A percentile compares a stretch with the other conserved stretches of the same genome.
Evolutionary conservation across 495 filamentous ascomycete genomes (phyloP).

Genomic region (Aspergillus leporis): DNA sequence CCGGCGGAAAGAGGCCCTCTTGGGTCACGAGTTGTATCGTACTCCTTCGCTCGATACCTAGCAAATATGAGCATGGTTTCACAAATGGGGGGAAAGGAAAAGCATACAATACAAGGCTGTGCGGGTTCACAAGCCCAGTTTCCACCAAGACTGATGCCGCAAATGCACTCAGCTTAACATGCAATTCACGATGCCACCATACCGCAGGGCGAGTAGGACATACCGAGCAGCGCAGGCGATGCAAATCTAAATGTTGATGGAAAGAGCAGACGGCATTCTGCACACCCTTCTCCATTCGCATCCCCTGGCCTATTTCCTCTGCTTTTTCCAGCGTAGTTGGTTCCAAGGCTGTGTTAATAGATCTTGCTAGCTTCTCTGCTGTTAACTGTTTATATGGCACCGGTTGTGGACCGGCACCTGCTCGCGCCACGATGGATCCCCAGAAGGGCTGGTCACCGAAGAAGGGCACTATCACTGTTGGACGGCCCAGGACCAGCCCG

Average conservation of each 20-base stretch:
- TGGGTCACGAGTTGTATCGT: slow-evolving; percentile 71
- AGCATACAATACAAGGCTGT: slow-evolving; percentile 67
- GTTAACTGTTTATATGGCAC: slow-evolving; percentile 71
- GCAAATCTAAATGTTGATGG: slow-evolving; percentile 63
- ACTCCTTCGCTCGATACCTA: slow-evolving; percentile 67
- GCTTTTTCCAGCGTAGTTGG: slow-evolving; percentile 58
- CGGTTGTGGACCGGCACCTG: slow-evolving; percentile 70
- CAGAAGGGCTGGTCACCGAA: slow-evolving; percentile 84
- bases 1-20: slow-evolving; percentile 72
- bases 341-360: slow-evolving; percentile 57
- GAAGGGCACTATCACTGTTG: slow-evolving; percentile 77
- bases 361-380: slow-evolving; percentile 58
- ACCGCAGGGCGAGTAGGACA: slow-evolving; percentile 65
- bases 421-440: slow-evolving; percentile 71
- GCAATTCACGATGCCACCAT: slow-evolving; percentile 66
- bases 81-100: slow-evolving; percentile 1
- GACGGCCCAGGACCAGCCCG: slow-evolving; percentile 64
- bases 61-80: not conserved
- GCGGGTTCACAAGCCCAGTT: slow-evolving; percentile 59
- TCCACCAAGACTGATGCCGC: slow-evolving; percentile 66
- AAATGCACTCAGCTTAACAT: slow-evolving; percentile 65
- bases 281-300: slow-evolving; percentile 62
- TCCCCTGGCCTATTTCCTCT: slow-evolving; percentile 55
- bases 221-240: slow-evolving; percentile 62
- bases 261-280: slow-evolving; percentile 67